Evolutionary conservation across 805 yeast species (phyloP), one percentile per base, ranked within the genome.

Genomic region (Candida jianshihensis): DNA sequence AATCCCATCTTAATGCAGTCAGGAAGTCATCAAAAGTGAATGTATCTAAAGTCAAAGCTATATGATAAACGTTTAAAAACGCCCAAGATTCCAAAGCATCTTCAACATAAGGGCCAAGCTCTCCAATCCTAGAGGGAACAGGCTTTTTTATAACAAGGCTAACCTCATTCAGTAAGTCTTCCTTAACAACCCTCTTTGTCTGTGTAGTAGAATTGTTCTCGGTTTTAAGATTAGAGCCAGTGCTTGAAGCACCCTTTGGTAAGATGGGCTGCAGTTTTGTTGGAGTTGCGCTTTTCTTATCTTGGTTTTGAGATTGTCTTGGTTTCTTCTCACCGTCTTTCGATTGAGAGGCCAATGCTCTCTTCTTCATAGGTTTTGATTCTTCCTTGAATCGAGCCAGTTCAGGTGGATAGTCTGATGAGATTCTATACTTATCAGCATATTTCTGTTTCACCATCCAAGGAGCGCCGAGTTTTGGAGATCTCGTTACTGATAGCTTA

Each of bases 381-480:
- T 42, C 46, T 24, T 49, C 56, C 22, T 49, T 50, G 43, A 45
- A 57, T 18, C 47, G 47, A 3, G 46, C 63, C 38, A 79, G 58
- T 38, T 76, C 72, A 6, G 70, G 66, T 1, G 86, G 86, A 46
- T 69, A 71, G 27, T 69, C 78, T 14, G 68, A 64, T 10, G 81
- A 71, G 15, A 86, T 82, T 45, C 84, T 63, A 55, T 79, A 86
- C 48, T 71, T 70, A 38, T 66, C 68, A 1, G 92, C 92, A 56
- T 75, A 86, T 46, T 80, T 78, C 19, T 75, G 77, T 53, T 81
- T 83, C 13, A 92, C 92, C 16, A 90, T 78, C 97, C 97, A 92
- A 3, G 97, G 97, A 3, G 97, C 90, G 4, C 97, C 97, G 30
- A 80, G 68, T 68, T 83, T 85, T 37, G 81, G 71, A 2, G 89